phyloP scores from a whole-genome alignment of 2,329 filamentous ascomycete genomes.

The Clathrospora elynae region DNA sequence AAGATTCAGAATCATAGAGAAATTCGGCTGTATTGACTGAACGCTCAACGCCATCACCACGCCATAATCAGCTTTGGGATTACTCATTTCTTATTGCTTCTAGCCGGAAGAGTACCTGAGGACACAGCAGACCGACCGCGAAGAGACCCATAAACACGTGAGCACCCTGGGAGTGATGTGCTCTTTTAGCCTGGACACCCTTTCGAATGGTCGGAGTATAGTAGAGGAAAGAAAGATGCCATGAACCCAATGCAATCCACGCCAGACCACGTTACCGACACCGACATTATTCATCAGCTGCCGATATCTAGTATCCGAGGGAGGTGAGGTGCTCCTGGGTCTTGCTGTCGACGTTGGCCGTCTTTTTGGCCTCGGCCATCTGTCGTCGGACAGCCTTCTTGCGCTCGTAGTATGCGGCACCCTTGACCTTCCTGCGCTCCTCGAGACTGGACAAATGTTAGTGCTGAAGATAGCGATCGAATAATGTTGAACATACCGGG shows the following conservation, averaged over 20 bases:
- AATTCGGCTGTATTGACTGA: conserved; percentile 31
- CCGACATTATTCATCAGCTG: conserved; percentile 38
- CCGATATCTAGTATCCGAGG: conserved; percentile 79
- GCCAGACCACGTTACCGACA: conserved; percentile 43
- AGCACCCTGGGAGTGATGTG: conserved; percentile 44
- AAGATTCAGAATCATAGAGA: not conserved
- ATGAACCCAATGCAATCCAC: conserved; percentile 48
- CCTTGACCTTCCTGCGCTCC: conserved; percentile 99
- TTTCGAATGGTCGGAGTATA: conserved; percentile 46
- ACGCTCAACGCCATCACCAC: conserved; percentile 43
- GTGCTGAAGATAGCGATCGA: conserved; percentile 4
- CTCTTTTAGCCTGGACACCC: conserved; percentile 49
- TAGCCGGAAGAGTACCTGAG: conserved; percentile 47
- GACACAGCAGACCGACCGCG: conserved; percentile 44
- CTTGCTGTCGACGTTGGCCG: conserved; percentile 83
- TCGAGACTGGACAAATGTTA: conserved; percentile 72
- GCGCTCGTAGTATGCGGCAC: conserved; percentile 98
- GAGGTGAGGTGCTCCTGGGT: conserved; percentile 85
- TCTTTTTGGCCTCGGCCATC: conserved; percentile 91
- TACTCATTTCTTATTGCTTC: conserved; percentile 49
- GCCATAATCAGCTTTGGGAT: conserved; percentile 44
- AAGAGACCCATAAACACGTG: conserved; percentile 49
- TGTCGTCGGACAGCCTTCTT: conserved; percentile 96
- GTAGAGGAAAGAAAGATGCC: conserved; percentile 46
- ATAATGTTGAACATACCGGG: conserved; percentile 70